A percentile compares a stretch with the other conserved stretches of the same genome.
Evolutionary conservation across 2,329 filamentous ascomycete species (phyloP).

Genomic region (Botryosphaeria dothidea): DNA sequence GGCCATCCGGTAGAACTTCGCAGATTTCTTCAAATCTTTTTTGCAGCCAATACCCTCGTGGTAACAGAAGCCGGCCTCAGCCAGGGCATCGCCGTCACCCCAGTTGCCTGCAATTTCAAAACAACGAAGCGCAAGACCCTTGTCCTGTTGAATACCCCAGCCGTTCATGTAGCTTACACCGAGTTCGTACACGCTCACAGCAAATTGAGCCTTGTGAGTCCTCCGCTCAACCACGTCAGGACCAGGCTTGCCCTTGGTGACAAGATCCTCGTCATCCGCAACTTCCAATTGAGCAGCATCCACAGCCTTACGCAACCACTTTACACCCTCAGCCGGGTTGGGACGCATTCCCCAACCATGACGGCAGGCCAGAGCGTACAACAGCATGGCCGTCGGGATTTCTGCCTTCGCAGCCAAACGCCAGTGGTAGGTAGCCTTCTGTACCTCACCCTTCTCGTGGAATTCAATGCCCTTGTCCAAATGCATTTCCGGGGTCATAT

Average conservation of each 20-base stretch:
- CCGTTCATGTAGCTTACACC: slow-evolving; percentile 97
- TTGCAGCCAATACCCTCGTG: slow-evolving; percentile 90
- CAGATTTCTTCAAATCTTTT: slow-evolving; percentile 94
- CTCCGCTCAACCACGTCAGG: slow-evolving; percentile 69
- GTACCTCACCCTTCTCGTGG: slow-evolving; percentile 82
- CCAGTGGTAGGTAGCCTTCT: slow-evolving; percentile 95
- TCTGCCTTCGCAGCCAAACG: slow-evolving; percentile 83
- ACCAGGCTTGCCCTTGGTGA: slow-evolving; percentile 61
- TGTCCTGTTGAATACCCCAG: slow-evolving; percentile 95
- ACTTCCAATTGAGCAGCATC: slow-evolving; percentile 81
- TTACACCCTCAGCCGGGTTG: slow-evolving; percentile 85
- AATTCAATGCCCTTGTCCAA: slow-evolving; percentile 85
- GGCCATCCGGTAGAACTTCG: slow-evolving; percentile 84
- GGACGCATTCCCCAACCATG: slow-evolving; percentile 98
- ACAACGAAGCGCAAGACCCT: slow-evolving; percentile 80
- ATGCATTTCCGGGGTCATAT: slow-evolving; percentile 83
- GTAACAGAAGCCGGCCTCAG: slow-evolving; percentile 95
- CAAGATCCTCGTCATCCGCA: slow-evolving; percentile 73
- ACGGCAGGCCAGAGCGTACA: slow-evolving; percentile 91
- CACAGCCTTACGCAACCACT: slow-evolving; percentile 89
- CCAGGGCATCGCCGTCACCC: slow-evolving; percentile 92
- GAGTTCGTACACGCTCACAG: slow-evolving; percentile 91
- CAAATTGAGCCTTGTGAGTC: slow-evolving; percentile 88
- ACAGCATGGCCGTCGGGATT: slow-evolving; percentile 89
- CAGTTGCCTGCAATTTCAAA: slow-evolving; percentile 96